Base-by-base conservation (phyloP, 768 basidiomycete species). In the Leccinum fibrillosum region DNA sequence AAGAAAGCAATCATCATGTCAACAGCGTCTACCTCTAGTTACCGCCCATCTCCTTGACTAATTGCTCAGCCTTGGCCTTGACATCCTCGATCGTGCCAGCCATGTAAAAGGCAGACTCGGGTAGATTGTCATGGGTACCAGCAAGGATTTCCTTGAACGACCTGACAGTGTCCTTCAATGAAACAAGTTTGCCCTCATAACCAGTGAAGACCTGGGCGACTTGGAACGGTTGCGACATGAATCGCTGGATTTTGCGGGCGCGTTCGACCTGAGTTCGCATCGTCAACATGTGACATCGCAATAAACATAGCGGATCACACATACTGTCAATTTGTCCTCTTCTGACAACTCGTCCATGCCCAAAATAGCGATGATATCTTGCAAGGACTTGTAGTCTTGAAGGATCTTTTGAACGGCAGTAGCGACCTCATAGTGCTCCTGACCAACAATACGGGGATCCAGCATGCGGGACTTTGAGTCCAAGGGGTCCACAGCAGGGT, bases 271-370 rank as follows among this genome's bases (percentile, higher is more conserved):
- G 58, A 9, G 50, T 67, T 5, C n/a, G 53, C 5, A 4, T 28
- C 13, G 21, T 65, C 51, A 67, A 17, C 17, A 48, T 35, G 39
- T 21, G 42, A 52, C 49, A 30, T n/a, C 5, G 52, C 19, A 48
- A 30, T 53, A 51, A 7, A 39, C 5, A 25, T 5, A 47, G 45
- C 30, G 28, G 32, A n/a, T 49, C 21, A 19, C 51, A 58, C 56
- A 26, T 51, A 58, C 61, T 64, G 95, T 98, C 65, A 98, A 80
- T 80, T 99, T 99, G 81, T 99, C 97, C 81, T 98, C 97, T 75
- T 99, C 97, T 17, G 96, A 98, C 83, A 99, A 87, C 77, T 99
- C 97, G 74, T 99, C 97, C 97, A 99, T 99, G 84, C 97, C 97
- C 69, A 99, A 79, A 80, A 99, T 99, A 71, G 97, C 97, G 81